Conservation (phyloP, 1,284 basidiomycete genomes). For the Pascua sp. region DNA sequence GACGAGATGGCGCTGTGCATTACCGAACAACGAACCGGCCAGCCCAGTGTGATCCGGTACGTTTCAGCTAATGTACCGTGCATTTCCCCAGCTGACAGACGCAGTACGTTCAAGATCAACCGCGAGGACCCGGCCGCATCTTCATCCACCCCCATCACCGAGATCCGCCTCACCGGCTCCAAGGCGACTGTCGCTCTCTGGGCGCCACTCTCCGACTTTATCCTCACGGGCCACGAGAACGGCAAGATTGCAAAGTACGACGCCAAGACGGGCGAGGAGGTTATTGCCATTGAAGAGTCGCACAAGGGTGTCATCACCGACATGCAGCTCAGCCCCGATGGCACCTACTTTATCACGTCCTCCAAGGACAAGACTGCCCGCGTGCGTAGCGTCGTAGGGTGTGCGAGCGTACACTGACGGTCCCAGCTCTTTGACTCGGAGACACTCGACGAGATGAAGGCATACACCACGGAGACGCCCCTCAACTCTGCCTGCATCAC, state of each 20-base stretch:
- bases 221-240: constrained; percentile 93
- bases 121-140: constrained; percentile 65
- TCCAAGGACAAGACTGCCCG: constrained; percentile 95
- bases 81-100: neutral
- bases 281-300: constrained; percentile 66
- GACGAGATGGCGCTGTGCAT: constrained; percentile 83
- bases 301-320: constrained; percentile 83
- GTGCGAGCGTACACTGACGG: neutral
- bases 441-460: constrained; percentile 86
- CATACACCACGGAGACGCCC: constrained; percentile 88
- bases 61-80: neutral
- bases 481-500: constrained; percentile 90
- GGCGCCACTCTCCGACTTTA: constrained; percentile 70
- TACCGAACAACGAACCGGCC: constrained; percentile 94
- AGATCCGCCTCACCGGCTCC: constrained; percentile 85
- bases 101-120: constrained; percentile 81
- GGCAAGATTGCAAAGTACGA: constrained; percentile 91
- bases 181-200: constrained; percentile 96
- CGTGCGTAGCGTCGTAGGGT: constrained; percentile 53
- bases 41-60: constrained; percentile 55
- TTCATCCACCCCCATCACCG: constrained; percentile 61
- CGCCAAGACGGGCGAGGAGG: constrained; percentile 80
- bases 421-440: constrained; percentile 84
- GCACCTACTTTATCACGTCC: constrained; percentile 92
- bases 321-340: constrained; percentile 83